Conservation (phyloP, 371 early-diverging fungal species). For the Smittium culicis region DNA sequence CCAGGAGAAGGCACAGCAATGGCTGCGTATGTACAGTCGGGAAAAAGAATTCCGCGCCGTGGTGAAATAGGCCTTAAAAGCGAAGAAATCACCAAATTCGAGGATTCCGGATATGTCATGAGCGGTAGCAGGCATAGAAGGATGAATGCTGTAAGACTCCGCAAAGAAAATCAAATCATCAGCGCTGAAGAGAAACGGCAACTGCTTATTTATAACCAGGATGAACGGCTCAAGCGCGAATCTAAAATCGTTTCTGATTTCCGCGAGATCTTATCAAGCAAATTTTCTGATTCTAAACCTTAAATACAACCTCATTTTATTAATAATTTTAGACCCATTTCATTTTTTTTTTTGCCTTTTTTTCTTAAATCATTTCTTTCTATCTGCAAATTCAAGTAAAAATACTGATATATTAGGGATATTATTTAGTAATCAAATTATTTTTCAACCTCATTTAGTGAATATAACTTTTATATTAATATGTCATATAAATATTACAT, state of each 20-base stretch:
- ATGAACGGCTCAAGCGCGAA: slow-evolving; percentile 76
- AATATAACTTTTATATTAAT: no score
- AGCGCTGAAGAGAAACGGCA: slow-evolving; percentile 74
- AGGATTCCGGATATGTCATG: slow-evolving; percentile 90
- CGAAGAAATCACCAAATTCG: slow-evolving; percentile 67
- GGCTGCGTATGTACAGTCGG: slow-evolving; percentile 76
- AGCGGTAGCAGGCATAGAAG: slow-evolving; percentile 83
- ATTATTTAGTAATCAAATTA: background rate
- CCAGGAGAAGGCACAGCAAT: slow-evolving; percentile 72
- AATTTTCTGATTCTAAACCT: slow-evolving; percentile 6
- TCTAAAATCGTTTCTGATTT: slow-evolving; percentile 75
- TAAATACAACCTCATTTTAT: background rate
- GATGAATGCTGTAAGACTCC: slow-evolving; percentile 90
- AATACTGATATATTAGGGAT: background rate
- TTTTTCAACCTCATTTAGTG: no score
- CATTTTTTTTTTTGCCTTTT: background rate
- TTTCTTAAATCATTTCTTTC: background rate
- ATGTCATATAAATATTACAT: no score
- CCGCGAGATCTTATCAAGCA: slow-evolving; percentile 45
- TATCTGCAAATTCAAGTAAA: background rate
- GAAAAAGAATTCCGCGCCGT: slow-evolving; percentile 91
- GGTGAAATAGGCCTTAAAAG: slow-evolving; percentile 89
- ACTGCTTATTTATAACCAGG: slow-evolving; percentile 59
- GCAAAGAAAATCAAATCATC: slow-evolving; percentile 88
- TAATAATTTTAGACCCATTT: background rate